phyloP scores from a whole-genome alignment of 169 alveolate genomes.

The Eimeria zaria region DNA sequence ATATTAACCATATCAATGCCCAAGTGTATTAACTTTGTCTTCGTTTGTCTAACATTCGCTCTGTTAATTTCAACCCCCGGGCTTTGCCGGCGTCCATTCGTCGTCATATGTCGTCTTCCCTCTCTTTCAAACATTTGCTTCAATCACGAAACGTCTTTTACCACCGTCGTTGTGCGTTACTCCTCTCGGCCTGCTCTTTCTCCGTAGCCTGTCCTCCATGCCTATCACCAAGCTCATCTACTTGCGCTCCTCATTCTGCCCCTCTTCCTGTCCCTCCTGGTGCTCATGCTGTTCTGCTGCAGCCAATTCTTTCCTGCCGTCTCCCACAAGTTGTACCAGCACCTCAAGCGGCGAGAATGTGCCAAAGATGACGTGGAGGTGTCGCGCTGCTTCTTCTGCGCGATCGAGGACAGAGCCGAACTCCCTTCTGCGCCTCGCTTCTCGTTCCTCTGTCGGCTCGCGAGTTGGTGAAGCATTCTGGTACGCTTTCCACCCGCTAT shows the following conservation, averaged over 20 bases:
- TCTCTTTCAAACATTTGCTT: not conserved
- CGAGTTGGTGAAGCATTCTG: not conserved
- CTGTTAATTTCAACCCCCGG: not conserved
- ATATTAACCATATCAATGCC: not conserved
- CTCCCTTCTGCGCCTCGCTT: not conserved
- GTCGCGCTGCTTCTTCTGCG: not conserved
- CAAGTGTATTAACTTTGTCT: not conserved
- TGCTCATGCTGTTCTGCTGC: not conserved
- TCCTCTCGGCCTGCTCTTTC: not conserved
- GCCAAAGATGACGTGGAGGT: not conserved
- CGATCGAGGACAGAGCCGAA: not conserved
- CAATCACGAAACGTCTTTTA: not conserved
- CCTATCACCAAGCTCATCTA: not conserved
- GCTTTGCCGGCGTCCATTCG: conserved; percentile 10
- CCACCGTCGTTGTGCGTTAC: not conserved
- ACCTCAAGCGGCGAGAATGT: no score
- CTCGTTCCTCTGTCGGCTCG: not conserved
- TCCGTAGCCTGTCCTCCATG: not conserved
- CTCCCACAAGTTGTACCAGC: not conserved
- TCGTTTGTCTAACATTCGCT: not conserved
- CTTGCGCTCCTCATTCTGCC: not conserved
- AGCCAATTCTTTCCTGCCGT: not conserved
- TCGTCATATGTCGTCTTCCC: not conserved
- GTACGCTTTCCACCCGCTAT: not conserved
- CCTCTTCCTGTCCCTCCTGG: not conserved